Base-by-base conservation (phyloP, 202 grass and related monocot species). In the Bolboschoenoplectus hybrid region DNA sequence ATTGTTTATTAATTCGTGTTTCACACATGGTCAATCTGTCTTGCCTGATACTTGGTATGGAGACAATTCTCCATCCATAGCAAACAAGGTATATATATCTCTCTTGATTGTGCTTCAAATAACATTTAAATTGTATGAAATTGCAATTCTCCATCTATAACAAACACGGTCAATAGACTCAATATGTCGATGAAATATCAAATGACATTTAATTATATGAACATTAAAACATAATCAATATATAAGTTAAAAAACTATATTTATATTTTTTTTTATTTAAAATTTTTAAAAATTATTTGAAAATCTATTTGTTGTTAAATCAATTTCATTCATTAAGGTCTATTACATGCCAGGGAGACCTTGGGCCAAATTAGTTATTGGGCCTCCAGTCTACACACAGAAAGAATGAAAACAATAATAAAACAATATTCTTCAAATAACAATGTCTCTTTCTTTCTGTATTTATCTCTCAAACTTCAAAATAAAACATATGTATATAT, bases 1-100 rank as follows among this genome's bases (percentile, higher is more conserved):
- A 19, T 3, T 92, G 68, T 97, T 94, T 85, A 91, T 97, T 57
- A 94, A 91, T 86, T 97, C 94, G 5, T 97, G 94, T 56, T 97
- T 97, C 69, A 73, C 78, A 12, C 94, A 94, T 67, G 88, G 92
- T 55, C 94, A 97, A 86, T 87, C 94, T 0, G 76, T 82, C 39
- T 20, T 6, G 2, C 84, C 20, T 5, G 88, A 82, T 11, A 97
- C 91, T 7, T 98, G 95, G 95, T 87, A 91, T 66, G 64, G 85
- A 86, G 84, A 84, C 41, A 86, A 91, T 61, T 88, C 93, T 71
- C 95, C 95, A 20, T 11, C 84, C 4, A 84, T 98, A 45, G 46
- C 39, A 20, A 93, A 87, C 73, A 93, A 92, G 89, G 92, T 97
- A 89, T 38, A 6, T 43, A 0, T 9, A 7, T 35, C 7, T 38